A percentile compares a stretch with the other conserved stretches of the same genome.
phyloP scores from a whole-genome alignment of 2,329 filamentous ascomycete species.

The Gliomastix tumulicola region DNA sequence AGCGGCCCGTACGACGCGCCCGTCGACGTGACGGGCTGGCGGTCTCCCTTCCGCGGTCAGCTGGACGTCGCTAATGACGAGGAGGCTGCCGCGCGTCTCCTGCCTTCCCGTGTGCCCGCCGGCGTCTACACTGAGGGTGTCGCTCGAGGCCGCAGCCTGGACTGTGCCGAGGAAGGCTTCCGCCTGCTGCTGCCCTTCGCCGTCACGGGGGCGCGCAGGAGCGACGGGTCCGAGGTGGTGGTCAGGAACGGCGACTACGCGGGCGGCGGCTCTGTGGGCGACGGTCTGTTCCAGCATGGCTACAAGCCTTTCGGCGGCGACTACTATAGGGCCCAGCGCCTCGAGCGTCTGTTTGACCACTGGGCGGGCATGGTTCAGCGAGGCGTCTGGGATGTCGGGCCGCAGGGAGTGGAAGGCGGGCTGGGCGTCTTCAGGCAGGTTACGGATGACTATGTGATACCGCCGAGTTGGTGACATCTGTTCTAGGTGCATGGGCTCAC shows the following conservation, averaged over 20 bases:
- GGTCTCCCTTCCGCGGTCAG: conserved; percentile 1
- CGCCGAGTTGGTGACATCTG: conserved; percentile 8
- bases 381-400: conserved; percentile 6
- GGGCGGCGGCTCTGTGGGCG: too few relatives aligned
- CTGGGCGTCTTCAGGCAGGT: conserved; percentile 6
- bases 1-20: conserved; percentile 4
- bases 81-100: too few relatives aligned
- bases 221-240: conserved; percentile 13
- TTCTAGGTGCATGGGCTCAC: too few relatives aligned
- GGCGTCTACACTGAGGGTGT: conserved; percentile 18
- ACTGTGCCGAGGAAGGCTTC: conserved; percentile 19
- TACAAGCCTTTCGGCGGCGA: conserved; percentile 22
- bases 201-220: conserved; percentile 13
- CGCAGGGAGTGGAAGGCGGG: conserved; percentile 5
- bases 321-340: conserved; percentile 11
- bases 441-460: conserved; percentile 5
- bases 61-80: too few relatives aligned
- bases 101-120: conserved; percentile 11
- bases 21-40: conserved; percentile 2
- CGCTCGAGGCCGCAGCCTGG: conserved; percentile 8
- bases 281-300: conserved; percentile 22
- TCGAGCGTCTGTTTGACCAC: conserved; percentile 6
- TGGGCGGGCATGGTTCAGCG: conserved; percentile 5
- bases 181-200: conserved; percentile 13
- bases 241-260: too few relatives aligned